Conservation (phyloP, 225 moss, liverwort and hornwort genomes). For the Polytrichum commune region DNA sequence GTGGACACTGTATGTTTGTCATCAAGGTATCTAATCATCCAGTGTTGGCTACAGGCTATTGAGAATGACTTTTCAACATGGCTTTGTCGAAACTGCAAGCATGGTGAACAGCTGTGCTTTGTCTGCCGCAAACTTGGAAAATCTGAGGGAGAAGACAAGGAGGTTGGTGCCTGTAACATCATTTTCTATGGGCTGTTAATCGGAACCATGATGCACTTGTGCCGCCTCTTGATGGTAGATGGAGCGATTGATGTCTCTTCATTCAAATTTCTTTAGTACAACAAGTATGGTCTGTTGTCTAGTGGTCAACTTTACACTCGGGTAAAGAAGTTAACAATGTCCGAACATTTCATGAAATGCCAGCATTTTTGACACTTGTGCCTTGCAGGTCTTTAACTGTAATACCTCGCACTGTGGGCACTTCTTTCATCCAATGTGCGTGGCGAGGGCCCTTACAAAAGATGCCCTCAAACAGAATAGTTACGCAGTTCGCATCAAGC, state of each 20-base stretch:
- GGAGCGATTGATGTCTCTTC: too few relatives aligned
- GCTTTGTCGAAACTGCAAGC: slow-evolving; percentile 52
- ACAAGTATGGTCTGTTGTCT: too few relatives aligned
- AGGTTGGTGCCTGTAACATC: slow-evolving; percentile 16
- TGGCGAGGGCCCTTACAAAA: slow-evolving; percentile 18
- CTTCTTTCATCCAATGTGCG: slow-evolving; percentile 46
- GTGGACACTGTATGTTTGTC: too few relatives aligned
- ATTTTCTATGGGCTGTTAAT: background rate
- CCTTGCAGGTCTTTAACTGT: slow-evolving; percentile 38
- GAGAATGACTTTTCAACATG: slow-evolving; percentile 32
- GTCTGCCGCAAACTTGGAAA: slow-evolving; percentile 47
- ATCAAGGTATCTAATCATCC: too few relatives aligned
- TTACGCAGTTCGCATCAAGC: slow-evolving; percentile 15
- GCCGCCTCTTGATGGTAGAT: too few relatives aligned
- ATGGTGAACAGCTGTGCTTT: slow-evolving; percentile 40
- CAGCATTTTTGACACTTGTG: too few relatives aligned
- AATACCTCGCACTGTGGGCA: slow-evolving; percentile 48
- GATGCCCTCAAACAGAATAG: slow-evolving; percentile 19
- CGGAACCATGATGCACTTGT: too few relatives aligned
- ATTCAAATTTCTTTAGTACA: too few relatives aligned
- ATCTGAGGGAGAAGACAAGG: slow-evolving; percentile 28
- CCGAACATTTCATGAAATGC: too few relatives aligned
- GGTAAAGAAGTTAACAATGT: too few relatives aligned
- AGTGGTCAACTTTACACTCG: too few relatives aligned
- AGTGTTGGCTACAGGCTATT: slow-evolving; percentile 19